Conservation (phyloP, 352 stramenopile species). For the Poterioochromonas sp. region DNA sequence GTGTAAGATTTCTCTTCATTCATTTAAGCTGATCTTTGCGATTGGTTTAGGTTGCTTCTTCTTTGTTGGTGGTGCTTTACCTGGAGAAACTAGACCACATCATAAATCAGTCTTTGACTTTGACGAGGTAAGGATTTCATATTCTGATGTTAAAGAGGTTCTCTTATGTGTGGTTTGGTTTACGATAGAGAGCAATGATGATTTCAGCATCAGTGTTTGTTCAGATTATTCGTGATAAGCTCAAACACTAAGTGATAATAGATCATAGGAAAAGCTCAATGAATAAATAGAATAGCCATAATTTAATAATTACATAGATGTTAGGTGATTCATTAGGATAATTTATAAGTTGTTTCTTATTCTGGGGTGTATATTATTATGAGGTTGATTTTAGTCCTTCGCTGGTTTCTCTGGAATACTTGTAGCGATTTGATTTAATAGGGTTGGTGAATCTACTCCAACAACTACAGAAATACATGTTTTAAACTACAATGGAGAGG, state of each 20-base stretch:
- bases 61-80: constrained; percentile 20
- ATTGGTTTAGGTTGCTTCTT: constrained; percentile 22
- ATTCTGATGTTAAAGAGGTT: background rate
- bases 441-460: constrained; percentile 42
- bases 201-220: background rate
- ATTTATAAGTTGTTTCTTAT: too few relatives aligned
- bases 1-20: background rate
- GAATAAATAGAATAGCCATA: too few relatives aligned
- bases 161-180: background rate
- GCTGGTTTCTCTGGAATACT: constrained; percentile 37
- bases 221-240: constrained; percentile 5
- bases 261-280: too few relatives aligned
- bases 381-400: constrained; percentile 20
- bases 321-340: too few relatives aligned
- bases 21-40: background rate
- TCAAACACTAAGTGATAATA: too few relatives aligned
- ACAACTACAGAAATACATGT: constrained; percentile 35
- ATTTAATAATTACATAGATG: too few relatives aligned
- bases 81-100: constrained; percentile 8
- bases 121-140: constrained; percentile 7
- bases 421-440: constrained; percentile 40
- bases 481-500: constrained; percentile 29
- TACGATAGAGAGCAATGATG: background rate
- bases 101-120: constrained; percentile 35
- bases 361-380: too few relatives aligned